Evolutionary conservation across 2,329 filamentous ascomycete species (phyloP), one percentile per base, ranked within the genome.

Genomic region (Penicillium aurantiogriseum): DNA sequence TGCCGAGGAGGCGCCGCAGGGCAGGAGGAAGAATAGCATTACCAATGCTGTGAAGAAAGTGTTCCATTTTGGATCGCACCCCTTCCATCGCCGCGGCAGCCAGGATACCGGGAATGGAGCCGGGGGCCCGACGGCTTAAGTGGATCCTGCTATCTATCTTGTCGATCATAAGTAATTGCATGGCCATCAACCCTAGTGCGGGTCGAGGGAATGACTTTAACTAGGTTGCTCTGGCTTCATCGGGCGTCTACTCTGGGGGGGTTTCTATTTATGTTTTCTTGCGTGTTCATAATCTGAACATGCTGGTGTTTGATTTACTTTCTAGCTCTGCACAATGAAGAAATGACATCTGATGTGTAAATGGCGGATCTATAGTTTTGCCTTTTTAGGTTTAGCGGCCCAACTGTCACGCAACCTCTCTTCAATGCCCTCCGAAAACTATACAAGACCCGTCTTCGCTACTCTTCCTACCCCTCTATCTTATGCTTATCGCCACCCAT

Each of bases 41-140:
- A 75, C 71, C 11, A 74, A 67, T 42, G 73, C 75, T 2, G 72
- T 77, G 57, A 74, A 74, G 48, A 77, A 77, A 58, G 75, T 77
- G 0, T 62, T 77, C 25, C 70, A 75, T 17, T 69, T 77, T 62
- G 68, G 38, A 15, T 19, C 50, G 9, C 70, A 73, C 55, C 69
- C 74, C 2, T 76, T 77, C 58, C 74, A 76, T 63, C 69, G 74
- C 11, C 71, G 74, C 17, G 67, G 67, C 48, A 57, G 58, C 21
- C 58, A 63, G 19, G 63, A 63, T 40, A 48, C 50, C 21, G 56
- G 58, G 2, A 42, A 53, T n/a, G 58, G 48, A 33, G 46, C 50
- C 33, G 43, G 36, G 17, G 56, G 51, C 3, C 29, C 56, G 9
- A 31, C 55, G 10, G 33, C 48, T 53, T 63, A 46, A 31, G 31